Evolutionary conservation across 148 eudicot genomes (phyloP).

Genomic region (Salicornia ramosissima): DNA sequence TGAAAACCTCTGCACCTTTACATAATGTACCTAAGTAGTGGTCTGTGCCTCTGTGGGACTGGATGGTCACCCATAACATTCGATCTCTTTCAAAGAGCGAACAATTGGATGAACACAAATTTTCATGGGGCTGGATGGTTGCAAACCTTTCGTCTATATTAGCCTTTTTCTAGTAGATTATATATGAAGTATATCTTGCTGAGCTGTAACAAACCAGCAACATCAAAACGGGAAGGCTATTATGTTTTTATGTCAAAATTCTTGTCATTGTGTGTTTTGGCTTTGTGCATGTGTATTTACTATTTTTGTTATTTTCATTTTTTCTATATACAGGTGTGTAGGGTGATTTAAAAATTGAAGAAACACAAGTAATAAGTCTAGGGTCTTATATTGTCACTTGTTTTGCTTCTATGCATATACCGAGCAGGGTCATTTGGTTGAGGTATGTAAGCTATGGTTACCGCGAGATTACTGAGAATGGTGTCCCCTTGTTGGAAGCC

Average conservation of each 20-base stretch:
- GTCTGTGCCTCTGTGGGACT: no score
- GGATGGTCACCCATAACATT: no score
- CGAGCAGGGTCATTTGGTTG: slow-evolving; percentile 40
- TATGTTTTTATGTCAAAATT: not conserved
- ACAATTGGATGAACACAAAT: no score
- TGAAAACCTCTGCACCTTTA: no score
- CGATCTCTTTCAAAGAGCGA: no score
- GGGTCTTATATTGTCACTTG: slow-evolving; percentile 14
- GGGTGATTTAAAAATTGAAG: slow-evolving; percentile 31
- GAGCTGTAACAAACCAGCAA: not conserved
- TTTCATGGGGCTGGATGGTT: no score
- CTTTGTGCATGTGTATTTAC: not conserved
- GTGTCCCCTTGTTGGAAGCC: slow-evolving; percentile 64
- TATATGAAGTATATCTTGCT: not conserved
- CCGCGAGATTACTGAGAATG: slow-evolving; percentile 39
- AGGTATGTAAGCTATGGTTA: slow-evolving; percentile 51
- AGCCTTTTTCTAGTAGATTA: not conserved
- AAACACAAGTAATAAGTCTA: slow-evolving; percentile 12
- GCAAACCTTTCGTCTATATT: no score
- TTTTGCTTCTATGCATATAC: slow-evolving; percentile 26
- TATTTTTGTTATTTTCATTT: not conserved
- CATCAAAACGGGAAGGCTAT: not conserved
- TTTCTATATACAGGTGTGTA: slow-evolving; percentile 36
- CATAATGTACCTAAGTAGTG: not conserved
- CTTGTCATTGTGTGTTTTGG: not conserved